Evolutionary conservation across 2,329 filamentous ascomycete genomes (phyloP), one percentile per base, ranked within the genome.

Genomic region (Epichloe typhina): DNA sequence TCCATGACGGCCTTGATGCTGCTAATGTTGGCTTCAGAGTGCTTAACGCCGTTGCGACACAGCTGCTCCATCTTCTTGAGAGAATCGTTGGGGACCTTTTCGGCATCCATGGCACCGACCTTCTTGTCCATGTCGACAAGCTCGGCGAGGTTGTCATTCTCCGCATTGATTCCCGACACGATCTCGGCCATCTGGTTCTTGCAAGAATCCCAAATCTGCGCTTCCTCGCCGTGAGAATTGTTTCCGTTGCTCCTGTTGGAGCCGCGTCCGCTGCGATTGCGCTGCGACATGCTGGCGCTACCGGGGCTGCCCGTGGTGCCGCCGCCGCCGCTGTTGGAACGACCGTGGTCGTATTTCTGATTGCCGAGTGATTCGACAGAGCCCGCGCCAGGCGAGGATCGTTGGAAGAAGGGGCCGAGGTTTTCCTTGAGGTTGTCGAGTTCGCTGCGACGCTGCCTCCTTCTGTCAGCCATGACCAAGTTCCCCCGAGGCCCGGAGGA

Each of bases 231-330:
- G 35, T 70, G 67, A 7, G 64, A 40, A 36, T 54, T 57, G 53
- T 67, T 65, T 26, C 69, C 68, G 46, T 69, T 71, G 60, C 70
- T 72, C 41, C 70, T 66, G 59, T 69, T 69, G 40, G 67, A 69
- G 39, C 68, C 69, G 54, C 70, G 69, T 48, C 68, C 68, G 57
- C 69, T 70, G 50, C 70, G 68, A 53, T 69, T 71, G 53, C 69
- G 64, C 58, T 72, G 69, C 42, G 69, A 71, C 69, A 72, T 72
- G 50, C 57, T 50, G 48, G 9, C 41, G 39, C 47, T 47, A 23
- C 39, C 26, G 13, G 46, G 45, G 21, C 41, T 51, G 36, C 43
- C 52, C 3, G 48, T 42, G 11, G 21, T 39, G 37, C 38, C 44
- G 19, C 40, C 23, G 26, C 33, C 55, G 53, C 35, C 52, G 56